phyloP scores from a whole-genome alignment of 2,329 filamentous ascomycete genomes.

The Fusarium siculi region DNA sequence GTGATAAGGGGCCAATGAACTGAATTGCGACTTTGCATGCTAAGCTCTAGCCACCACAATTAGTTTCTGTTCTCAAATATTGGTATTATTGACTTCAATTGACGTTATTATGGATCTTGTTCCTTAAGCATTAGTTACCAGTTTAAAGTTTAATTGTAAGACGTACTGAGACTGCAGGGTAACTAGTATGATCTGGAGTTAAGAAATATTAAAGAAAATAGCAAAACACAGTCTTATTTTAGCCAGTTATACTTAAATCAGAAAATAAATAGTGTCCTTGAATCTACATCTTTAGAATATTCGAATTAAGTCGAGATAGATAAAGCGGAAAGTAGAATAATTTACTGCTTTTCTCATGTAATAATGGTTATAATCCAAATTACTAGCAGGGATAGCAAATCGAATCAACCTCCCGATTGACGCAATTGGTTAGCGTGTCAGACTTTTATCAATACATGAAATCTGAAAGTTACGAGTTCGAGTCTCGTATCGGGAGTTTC shows the following conservation, averaged over 20 bases:
- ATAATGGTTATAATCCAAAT: accelerated
- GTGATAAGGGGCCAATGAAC: neutral
- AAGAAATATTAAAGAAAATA: accelerated
- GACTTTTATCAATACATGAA: constrained; percentile 18
- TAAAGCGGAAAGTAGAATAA: accelerated
- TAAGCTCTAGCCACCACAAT: accelerated
- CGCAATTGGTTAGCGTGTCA: constrained; percentile 34
- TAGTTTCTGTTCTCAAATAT: accelerated
- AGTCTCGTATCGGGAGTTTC: neutral
- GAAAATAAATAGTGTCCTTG: accelerated
- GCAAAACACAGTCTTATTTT: accelerated
- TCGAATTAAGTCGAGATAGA: accelerated
- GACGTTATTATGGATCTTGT: neutral
- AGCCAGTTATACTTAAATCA: accelerated
- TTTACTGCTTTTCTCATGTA: accelerated
- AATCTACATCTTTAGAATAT: accelerated
- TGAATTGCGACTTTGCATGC: accelerated
- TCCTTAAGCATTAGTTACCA: accelerated
- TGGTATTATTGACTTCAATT: too few relatives aligned
- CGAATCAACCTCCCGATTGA: neutral
- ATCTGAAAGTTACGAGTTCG: constrained; percentile 23
- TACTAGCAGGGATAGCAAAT: accelerated
- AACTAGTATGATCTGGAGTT: neutral
- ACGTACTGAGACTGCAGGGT: accelerated
- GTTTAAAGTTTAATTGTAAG: accelerated